A percentile compares a stretch with the other conserved stretches of the same genome.
Conservation (phyloP, 352 stramenopile genomes). For the Phytophthora crassamura region DNA sequence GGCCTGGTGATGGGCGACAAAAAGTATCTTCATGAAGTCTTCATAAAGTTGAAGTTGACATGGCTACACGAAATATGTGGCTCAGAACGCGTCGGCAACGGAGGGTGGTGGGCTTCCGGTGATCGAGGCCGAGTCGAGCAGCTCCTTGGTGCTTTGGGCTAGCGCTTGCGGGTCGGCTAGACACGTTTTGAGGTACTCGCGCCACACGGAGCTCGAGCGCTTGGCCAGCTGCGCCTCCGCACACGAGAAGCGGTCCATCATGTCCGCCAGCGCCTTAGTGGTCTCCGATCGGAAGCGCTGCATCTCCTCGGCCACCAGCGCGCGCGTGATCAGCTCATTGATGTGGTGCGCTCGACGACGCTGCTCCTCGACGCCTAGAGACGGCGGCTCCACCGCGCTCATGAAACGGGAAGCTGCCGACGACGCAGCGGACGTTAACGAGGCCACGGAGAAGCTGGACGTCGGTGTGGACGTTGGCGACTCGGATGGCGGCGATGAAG, state of each 20-base stretch:
- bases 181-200: conserved; percentile 56
- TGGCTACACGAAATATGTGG: not conserved
- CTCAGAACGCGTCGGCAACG: conserved; percentile 29
- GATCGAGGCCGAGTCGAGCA: conserved; percentile 37
- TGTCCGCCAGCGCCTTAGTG: conserved; percentile 43
- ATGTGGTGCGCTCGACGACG: conserved; percentile 49
- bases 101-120: conserved; percentile 6
- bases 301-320: conserved; percentile 69
- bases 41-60: conserved; percentile 8
- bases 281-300: conserved; percentile 59
- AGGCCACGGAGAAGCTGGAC: conserved; percentile 34
- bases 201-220: conserved; percentile 56
- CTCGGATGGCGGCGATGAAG: conserved; percentile 20
- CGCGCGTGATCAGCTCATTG: conserved; percentile 58
- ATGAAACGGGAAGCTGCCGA: conserved; percentile 54
- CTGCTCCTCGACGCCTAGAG: conserved; percentile 45
- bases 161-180: conserved; percentile 43
- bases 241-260: conserved; percentile 68
- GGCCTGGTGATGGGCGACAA: too few species aligned
- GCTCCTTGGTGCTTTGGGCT: conserved; percentile 49
- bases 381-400: conserved; percentile 38
- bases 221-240: conserved; percentile 67
- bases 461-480: conserved; percentile 16
- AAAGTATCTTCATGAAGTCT: too few species aligned
- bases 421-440: conserved; percentile 48